Evolutionary conservation across 202 grass and related monocot species (phyloP).

Genomic region (Alloteropsis angusta): DNA sequence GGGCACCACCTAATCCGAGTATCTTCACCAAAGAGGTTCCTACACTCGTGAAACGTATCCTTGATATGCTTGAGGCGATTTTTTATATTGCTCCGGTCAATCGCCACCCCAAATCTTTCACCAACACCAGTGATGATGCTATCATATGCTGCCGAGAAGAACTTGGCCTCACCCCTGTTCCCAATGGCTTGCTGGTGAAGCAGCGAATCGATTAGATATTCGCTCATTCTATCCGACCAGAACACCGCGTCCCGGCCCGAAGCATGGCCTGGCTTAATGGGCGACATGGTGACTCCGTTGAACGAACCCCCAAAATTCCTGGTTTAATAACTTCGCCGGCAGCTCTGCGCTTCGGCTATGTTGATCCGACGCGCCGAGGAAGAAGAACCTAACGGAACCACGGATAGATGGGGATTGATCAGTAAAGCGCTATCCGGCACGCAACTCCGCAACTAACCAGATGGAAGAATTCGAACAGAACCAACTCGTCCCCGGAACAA

Average conservation of each 20-base stretch:
- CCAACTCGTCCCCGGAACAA: neutral
- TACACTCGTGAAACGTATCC: constrained; percentile 35
- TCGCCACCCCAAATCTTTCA: constrained; percentile 28
- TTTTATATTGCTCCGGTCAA: constrained; percentile 40
- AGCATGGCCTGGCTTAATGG: neutral
- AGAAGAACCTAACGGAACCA: neutral
- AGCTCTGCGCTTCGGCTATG: neutral
- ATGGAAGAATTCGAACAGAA: neutral
- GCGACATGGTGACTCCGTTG: neutral
- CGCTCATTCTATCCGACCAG: constrained; percentile 38
- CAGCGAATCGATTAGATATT: constrained; percentile 37
- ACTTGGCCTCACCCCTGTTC: constrained; percentile 36
- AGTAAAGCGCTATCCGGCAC: neutral
- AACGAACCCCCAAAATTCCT: neutral
- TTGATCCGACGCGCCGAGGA: neutral
- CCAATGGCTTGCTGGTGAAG: constrained; percentile 36
- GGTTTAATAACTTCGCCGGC: neutral
- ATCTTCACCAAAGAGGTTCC: constrained; percentile 25
- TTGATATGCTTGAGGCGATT: constrained; percentile 46
- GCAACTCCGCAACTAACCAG: neutral
- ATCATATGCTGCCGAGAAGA: constrained; percentile 17
- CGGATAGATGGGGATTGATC: neutral
- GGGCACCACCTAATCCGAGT: constrained; percentile 29
- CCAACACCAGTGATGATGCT: constrained; percentile 32
- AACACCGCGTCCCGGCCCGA: constrained; percentile 23